Percentiles rank a stretch among this genome's conserved stretches.
Evolutionary conservation across 1,139 yeast genomes (phyloP).

Genomic region (Suhomyces bribrorum): DNA sequence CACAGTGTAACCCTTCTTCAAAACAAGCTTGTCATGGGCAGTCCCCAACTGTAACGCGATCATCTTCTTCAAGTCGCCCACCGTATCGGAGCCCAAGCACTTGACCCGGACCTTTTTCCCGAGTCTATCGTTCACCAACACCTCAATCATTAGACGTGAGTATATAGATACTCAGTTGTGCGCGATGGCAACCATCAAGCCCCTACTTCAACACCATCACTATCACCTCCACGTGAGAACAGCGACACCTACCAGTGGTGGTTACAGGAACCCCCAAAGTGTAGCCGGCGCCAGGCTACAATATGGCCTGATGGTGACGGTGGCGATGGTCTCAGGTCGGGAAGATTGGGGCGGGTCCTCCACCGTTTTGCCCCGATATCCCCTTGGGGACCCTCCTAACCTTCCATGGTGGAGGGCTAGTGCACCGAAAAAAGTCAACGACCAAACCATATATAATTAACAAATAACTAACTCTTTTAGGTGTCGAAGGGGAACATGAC

Average conservation of each 20-base stretch:
- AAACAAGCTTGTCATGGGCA: conserved; percentile 57
- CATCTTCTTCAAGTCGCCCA: conserved; percentile 90
- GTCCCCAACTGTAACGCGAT: conserved; percentile 84
- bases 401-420: neutral
- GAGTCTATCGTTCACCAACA: conserved; percentile 42
- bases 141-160: conserved; percentile 17
- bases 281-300: no score
- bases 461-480: neutral
- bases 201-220: no score
- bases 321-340: no score
- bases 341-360: no score
- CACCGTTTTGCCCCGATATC: neutral
- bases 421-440: neutral
- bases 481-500: conserved; percentile 1
- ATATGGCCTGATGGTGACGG: no score
- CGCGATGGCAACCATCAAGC: no score
- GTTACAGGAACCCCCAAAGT: no score
- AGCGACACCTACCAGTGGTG: no score
- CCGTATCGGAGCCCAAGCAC: conserved; percentile 79
- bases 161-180: no score
- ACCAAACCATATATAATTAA: no score
- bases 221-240: no score
- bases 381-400: neutral
- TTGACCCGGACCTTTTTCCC: conserved; percentile 89
- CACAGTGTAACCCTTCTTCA: conserved; percentile 77